Evolutionary conservation across 2,329 filamentous ascomycete species (phyloP).

Genomic region (Penicillium sp.): DNA sequence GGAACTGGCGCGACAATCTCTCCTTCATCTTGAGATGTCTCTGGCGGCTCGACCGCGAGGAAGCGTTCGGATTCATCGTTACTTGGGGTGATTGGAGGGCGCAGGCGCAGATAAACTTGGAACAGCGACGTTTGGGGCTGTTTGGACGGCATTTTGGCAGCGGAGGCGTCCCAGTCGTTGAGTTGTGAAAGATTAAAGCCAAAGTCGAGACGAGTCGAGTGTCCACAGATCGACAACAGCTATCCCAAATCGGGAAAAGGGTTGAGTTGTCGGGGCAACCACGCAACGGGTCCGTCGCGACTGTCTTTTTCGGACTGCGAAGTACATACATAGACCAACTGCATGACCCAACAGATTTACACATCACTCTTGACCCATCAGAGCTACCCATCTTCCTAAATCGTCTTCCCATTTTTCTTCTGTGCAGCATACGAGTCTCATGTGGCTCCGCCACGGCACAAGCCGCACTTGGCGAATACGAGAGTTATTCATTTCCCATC

Average conservation of each 20-base stretch:
- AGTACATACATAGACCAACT: too few species aligned
- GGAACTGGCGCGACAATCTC: slow-evolving; percentile 38
- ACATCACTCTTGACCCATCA: too few species aligned
- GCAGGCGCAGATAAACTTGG: slow-evolving; percentile 84
- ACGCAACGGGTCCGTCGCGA: not conserved
- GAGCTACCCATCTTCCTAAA: too few species aligned
- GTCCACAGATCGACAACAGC: slow-evolving; percentile 15
- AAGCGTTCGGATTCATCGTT: slow-evolving; percentile 60
- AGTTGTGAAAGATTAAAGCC: slow-evolving; percentile 10
- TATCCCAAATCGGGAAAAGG: slow-evolving; percentile 5
- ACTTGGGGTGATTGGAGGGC: slow-evolving; percentile 56
- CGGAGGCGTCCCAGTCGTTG: slow-evolving; percentile 5
- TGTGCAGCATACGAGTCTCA: not conserved
- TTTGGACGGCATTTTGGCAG: slow-evolving; percentile 38
- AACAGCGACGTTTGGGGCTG: slow-evolving; percentile 65
- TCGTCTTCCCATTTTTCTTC: too few species aligned
- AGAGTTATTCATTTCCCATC: slow-evolving; percentile 43
- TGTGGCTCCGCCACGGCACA: not conserved
- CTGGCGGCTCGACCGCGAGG: slow-evolving; percentile 68
- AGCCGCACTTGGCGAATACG: slow-evolving; percentile 3
- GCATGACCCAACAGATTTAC: too few species aligned
- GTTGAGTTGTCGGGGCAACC: slow-evolving; percentile 15
- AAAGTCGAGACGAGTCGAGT: slow-evolving; percentile 4
- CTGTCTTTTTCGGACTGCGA: not conserved
- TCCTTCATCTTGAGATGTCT: slow-evolving; percentile 32